Evolutionary conservation across 768 basidiomycete genomes (phyloP).

Genomic region (Pleurotus djamor): DNA sequence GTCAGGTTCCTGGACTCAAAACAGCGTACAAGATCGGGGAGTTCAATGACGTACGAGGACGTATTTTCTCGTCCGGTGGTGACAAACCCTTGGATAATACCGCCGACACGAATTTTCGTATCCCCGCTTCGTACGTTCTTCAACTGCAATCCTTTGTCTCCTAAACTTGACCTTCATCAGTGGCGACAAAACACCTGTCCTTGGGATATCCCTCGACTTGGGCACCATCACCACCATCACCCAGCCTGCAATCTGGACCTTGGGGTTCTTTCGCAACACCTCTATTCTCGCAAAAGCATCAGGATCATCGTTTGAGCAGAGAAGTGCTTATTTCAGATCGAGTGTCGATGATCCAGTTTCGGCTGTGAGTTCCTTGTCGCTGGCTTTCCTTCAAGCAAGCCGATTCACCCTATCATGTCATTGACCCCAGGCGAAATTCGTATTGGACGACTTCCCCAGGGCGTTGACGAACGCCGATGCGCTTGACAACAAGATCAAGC

Average conservation of each 20-base stretch:
- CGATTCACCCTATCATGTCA: neutral
- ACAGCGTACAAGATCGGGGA: conserved; percentile 43
- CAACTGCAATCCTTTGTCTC: neutral
- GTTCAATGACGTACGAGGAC: conserved; percentile 33
- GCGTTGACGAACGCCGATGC: conserved; percentile 31
- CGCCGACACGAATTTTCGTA: conserved; percentile 37
- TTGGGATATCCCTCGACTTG: conserved; percentile 46
- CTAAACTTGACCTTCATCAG: too few species aligned
- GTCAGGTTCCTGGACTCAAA: conserved; percentile 15
- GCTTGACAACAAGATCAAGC: conserved; percentile 35
- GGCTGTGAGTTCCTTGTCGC: conserved; percentile 22
- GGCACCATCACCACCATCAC: conserved; percentile 30
- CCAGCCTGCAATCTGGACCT: conserved; percentile 28
- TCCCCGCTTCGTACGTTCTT: conserved; percentile 21
- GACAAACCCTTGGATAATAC: conserved; percentile 34
- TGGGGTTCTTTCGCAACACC: conserved; percentile 37
- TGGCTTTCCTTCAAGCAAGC: too few species aligned
- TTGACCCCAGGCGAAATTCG: conserved; percentile 31
- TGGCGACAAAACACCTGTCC: conserved; percentile 37
- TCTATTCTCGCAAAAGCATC: conserved; percentile 24
- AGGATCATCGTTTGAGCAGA: conserved; percentile 21
- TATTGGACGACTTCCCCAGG: conserved; percentile 35
- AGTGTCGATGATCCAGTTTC: conserved; percentile 22
- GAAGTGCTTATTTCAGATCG: conserved; percentile 36
- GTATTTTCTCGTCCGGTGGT: conserved; percentile 27